These are phyloP conservation scores for Globisporangium megalacanthum DNA, from an alignment of 352 stramenopile genomes.

Conservation along the genomic window DNA sequence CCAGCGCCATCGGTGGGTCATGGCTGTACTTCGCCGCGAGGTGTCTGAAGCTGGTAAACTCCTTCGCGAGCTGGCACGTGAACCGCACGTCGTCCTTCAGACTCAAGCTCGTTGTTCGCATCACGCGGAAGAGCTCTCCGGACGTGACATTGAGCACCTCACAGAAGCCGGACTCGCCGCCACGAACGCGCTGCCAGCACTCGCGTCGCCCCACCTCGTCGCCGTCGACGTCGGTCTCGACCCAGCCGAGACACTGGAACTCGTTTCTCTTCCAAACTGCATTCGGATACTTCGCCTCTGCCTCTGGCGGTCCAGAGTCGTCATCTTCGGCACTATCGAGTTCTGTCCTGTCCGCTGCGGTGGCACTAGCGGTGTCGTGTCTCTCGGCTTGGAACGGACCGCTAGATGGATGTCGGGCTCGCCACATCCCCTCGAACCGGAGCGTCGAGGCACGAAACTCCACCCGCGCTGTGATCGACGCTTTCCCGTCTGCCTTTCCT, in stretches of 20 bases:
- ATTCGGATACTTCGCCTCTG: constrained; percentile 7
- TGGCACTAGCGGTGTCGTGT: too few relatives aligned
- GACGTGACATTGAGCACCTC: constrained; percentile 49
- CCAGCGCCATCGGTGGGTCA: constrained; percentile 37
- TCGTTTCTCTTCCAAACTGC: constrained; percentile 20
- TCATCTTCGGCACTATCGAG: constrained; percentile 2
- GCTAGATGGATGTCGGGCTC: background rate
- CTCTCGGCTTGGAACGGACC: too few relatives aligned
- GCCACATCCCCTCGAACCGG: background rate
- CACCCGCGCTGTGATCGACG: background rate
- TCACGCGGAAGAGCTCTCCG: constrained; percentile 45
- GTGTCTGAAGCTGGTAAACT: constrained; percentile 53
- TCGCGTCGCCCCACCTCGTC: constrained; percentile 33
- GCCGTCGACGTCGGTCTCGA: constrained; percentile 24
- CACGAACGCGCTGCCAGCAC: constrained; percentile 59
- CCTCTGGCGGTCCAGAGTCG: too few relatives aligned
- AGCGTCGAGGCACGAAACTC: background rate
- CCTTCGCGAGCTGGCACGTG: constrained; percentile 53
- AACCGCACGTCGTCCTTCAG: constrained; percentile 66
- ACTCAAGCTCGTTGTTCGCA: constrained; percentile 57
- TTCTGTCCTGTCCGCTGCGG: background rate
- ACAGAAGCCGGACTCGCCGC: constrained; percentile 55
- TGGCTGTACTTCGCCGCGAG: constrained; percentile 41
- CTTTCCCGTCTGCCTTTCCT: constrained; percentile 1
- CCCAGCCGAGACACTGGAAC: constrained; percentile 7